Evolutionary conservation across 202 grass and related monocot genomes (phyloP).

Genomic region (Schoenoplectus triqueter): DNA sequence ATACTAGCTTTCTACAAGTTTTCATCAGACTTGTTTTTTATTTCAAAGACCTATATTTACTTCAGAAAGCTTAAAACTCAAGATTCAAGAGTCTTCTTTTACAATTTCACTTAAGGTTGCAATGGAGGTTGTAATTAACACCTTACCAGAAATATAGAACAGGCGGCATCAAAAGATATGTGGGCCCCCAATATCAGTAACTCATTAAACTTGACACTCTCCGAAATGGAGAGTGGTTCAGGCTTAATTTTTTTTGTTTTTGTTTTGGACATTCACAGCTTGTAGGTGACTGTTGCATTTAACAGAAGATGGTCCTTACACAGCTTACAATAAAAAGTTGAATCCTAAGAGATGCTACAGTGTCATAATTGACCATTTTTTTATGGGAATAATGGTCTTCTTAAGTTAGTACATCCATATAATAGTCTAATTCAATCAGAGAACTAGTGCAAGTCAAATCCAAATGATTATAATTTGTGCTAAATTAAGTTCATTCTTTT

Average conservation of each 20-base stretch:
- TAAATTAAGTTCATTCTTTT: constrained; percentile 5
- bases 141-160: constrained; percentile 23
- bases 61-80: background rate
- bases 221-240: background rate
- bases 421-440: background rate
- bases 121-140: background rate
- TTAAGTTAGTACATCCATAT: background rate
- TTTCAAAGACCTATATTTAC: constrained; percentile 12
- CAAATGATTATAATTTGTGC: background rate
- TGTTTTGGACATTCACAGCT: too few relatives aligned
- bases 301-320: too few relatives aligned
- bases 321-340: background rate
- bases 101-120: constrained; percentile 13
- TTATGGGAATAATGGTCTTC: background rate
- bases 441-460: constrained; percentile 5
- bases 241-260: background rate
- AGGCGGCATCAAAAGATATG: background rate
- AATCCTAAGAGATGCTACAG: background rate
- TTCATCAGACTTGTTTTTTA: background rate
- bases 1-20: constrained; percentile 5
- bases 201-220: background rate
- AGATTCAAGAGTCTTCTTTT: background rate
- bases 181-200: background rate
- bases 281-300: too few relatives aligned
- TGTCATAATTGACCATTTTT: background rate